phyloP scores from a whole-genome alignment of 257 asterid species.

The Fraxinus cuspidata region DNA sequence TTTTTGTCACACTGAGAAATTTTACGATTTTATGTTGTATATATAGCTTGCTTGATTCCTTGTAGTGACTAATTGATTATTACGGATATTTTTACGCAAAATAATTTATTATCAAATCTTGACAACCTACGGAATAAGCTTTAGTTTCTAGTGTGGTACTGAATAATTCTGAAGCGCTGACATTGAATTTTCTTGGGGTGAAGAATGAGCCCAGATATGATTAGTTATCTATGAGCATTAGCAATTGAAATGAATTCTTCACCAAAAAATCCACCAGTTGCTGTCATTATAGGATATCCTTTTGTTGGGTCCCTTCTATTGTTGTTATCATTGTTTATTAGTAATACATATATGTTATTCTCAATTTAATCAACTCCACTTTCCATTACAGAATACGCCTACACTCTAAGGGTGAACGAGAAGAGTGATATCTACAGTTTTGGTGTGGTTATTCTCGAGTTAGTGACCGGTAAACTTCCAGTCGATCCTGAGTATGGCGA shows the following conservation, averaged over 20 bases:
- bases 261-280: neutral
- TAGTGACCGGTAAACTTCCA: slow-evolving; percentile 73
- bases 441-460: slow-evolving; percentile 81
- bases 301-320: neutral
- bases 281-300: neutral
- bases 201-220: slow-evolving; percentile 1
- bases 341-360: neutral
- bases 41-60: neutral
- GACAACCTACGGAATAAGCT: neutral
- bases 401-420: slow-evolving; percentile 90
- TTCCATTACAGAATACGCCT: slow-evolving; percentile 71
- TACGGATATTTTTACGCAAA: neutral
- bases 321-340: neutral
- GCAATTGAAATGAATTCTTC: neutral
- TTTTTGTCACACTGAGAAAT: neutral
- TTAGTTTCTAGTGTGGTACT: slow-evolving; percentile 6
- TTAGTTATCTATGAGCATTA: slow-evolving; percentile 10
- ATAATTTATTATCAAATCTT: slow-evolving; percentile 4
- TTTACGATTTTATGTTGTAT: neutral
- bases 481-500: slow-evolving; percentile 92
- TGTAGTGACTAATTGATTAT: neutral
- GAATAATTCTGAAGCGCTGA: slow-evolving; percentile 12
- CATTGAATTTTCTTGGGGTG: neutral
- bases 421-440: slow-evolving; percentile 95
- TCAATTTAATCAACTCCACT: neutral